Evolutionary conservation across 306 rosid genomes (phyloP).

Genomic region (Vigna unguiculata): DNA sequence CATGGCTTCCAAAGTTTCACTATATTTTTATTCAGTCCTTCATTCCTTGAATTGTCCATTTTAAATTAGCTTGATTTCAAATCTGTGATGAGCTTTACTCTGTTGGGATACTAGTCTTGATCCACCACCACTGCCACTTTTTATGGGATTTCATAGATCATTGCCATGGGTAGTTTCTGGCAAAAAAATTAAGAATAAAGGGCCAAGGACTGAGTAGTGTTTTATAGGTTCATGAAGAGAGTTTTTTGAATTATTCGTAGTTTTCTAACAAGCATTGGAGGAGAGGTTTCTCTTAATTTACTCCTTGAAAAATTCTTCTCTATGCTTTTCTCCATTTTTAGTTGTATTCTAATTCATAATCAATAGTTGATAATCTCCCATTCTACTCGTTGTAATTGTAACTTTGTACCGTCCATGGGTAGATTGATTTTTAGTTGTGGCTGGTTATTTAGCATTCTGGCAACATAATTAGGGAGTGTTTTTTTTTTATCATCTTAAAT

Average conservation of each 20-base stretch:
- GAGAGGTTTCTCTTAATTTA: neutral
- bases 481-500: neutral
- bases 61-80: slow-evolving; percentile 57
- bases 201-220: neutral
- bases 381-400: neutral
- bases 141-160: slow-evolving; percentile 16
- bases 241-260: neutral
- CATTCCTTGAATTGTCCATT: slow-evolving; percentile 53
- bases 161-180: neutral
- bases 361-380: neutral
- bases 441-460: slow-evolving; percentile 1
- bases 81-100: slow-evolving; percentile 59
- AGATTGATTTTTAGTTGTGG: neutral
- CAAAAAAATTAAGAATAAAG: neutral
- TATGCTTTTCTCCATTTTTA: neutral
- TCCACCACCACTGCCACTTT: slow-evolving; percentile 75
- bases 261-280: neutral
- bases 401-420: neutral
- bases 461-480: slow-evolving; percentile 22
- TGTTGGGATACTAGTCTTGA: slow-evolving; percentile 61
- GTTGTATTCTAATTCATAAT: neutral
- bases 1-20: neutral
- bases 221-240: neutral
- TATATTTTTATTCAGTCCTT: neutral
- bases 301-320: neutral